Percentiles rank a stretch among this genome's conserved stretches.
These are phyloP conservation scores for Ormosia semicastrata DNA, from an alignment of 306 rosid genomes.

Conservation along the genomic window DNA sequence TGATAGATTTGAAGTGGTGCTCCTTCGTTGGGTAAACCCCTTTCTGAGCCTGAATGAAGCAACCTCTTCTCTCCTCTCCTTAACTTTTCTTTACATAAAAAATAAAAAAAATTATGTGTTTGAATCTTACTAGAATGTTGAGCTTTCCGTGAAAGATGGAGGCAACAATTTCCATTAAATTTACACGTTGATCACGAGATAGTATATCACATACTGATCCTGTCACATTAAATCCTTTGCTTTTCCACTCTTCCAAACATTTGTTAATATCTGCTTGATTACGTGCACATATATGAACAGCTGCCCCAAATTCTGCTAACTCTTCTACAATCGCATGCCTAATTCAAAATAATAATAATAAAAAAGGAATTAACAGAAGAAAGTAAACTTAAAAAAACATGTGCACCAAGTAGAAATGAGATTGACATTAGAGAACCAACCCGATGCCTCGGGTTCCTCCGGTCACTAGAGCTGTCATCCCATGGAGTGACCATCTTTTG, in stretches of 20 bases:
- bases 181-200: slow-evolving; percentile 19
- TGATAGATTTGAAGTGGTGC: no score
- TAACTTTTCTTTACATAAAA: no score
- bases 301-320: slow-evolving; percentile 42
- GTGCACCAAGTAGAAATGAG: background rate
- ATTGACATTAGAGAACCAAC: background rate
- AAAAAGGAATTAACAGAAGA: background rate
- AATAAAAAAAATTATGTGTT: no score
- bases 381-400: background rate
- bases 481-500: slow-evolving; percentile 39
- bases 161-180: slow-evolving; percentile 29
- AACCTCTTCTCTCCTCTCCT: no score
- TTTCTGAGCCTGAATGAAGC: no score
- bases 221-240: slow-evolving; percentile 37
- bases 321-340: slow-evolving; percentile 48
- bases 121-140: slow-evolving; percentile 39
- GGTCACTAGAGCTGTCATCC: slow-evolving; percentile 43
- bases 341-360: background rate
- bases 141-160: slow-evolving; percentile 33
- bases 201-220: slow-evolving; percentile 35
- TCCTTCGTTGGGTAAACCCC: no score
- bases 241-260: slow-evolving; percentile 38
- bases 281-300: slow-evolving; percentile 36
- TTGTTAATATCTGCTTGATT: slow-evolving; percentile 26
- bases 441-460: slow-evolving; percentile 46